Conservation (phyloP, 2,329 filamentous ascomycete genomes). For the Penicillium sp. region DNA sequence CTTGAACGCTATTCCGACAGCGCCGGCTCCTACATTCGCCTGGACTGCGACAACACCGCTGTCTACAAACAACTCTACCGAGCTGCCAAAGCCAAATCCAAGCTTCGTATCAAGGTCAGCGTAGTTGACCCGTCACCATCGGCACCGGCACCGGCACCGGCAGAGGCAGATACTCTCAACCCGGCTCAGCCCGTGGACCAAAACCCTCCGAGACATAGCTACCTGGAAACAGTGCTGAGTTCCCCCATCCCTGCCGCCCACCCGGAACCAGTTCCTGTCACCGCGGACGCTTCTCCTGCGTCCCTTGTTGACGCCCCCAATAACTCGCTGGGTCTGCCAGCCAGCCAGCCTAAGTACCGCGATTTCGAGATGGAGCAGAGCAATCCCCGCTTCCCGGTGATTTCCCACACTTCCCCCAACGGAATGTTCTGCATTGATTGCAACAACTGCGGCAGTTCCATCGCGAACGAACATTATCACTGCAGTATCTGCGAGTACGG, state of each 20-base stretch:
- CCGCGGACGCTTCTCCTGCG: constrained; percentile 11
- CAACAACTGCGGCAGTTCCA: constrained; percentile 78
- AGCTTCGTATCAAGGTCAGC: constrained; percentile 82
- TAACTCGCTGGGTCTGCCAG: not conserved
- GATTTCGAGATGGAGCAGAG: constrained; percentile 30
- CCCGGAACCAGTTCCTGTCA: constrained; percentile 11
- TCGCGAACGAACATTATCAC: constrained; percentile 84
- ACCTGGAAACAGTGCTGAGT: constrained; percentile 45
- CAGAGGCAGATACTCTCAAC: constrained; percentile 15
- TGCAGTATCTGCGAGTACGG: constrained; percentile 90
- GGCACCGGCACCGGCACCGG: too few relatives aligned
- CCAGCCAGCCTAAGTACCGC: constrained; percentile 22
- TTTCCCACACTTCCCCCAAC: constrained; percentile 34
- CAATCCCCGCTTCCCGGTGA: constrained; percentile 30
- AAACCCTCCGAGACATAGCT: constrained; percentile 33
- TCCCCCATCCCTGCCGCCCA: constrained; percentile 26
- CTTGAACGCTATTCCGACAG: constrained; percentile 97
- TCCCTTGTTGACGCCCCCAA: constrained; percentile 2
- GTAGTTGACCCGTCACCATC: constrained; percentile 34
- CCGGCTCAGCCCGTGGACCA: constrained; percentile 16
- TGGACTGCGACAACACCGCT: constrained; percentile 71
- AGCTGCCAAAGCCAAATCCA: constrained; percentile 95
- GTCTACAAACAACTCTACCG: constrained; percentile 97
- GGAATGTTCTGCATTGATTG: constrained; percentile 80
- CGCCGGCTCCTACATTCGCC: constrained; percentile 71